phyloP scores from a whole-genome alignment of 2,329 filamentous ascomycete species.

The Mycocentrospora acerina region DNA sequence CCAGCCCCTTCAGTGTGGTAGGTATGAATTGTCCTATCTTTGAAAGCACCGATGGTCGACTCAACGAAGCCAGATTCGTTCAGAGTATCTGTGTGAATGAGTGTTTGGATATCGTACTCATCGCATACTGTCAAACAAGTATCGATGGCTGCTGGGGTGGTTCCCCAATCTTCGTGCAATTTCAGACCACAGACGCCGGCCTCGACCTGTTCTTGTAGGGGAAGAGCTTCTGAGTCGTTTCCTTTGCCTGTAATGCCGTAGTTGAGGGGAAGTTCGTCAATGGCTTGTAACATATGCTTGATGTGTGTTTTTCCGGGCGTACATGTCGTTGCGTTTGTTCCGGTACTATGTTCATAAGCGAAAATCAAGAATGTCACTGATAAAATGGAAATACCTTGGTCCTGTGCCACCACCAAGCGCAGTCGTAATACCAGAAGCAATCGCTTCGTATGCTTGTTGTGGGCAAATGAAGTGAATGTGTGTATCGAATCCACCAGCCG shows the following conservation, averaged over 20 bases:
- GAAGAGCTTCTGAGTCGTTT: constrained; percentile 72
- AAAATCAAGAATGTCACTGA: not conserved
- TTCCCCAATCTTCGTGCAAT: constrained; percentile 95
- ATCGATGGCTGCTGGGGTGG: constrained; percentile 88
- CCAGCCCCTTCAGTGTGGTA: constrained; percentile 97
- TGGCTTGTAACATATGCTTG: constrained; percentile 85
- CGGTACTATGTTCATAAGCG: constrained; percentile 60
- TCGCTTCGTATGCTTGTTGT: constrained; percentile 81
- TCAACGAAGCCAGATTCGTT: constrained; percentile 98
- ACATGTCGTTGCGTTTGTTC: constrained; percentile 89
- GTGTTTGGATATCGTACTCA: constrained; percentile 85
- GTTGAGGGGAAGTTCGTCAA: constrained; percentile 80
- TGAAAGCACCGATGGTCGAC: constrained; percentile 82
- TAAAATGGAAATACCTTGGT: constrained; percentile 71
- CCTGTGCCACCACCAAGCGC: constrained; percentile 90
- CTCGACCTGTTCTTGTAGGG: constrained; percentile 75
- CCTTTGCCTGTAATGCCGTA: constrained; percentile 91
- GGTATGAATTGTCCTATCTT: constrained; percentile 85
- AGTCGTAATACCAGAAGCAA: constrained; percentile 85
- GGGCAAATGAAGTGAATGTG: constrained; percentile 96
- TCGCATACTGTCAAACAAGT: constrained; percentile 79
- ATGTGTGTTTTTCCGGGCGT: constrained; percentile 84
- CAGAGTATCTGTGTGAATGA: constrained; percentile 94
- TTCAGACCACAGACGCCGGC: constrained; percentile 91
- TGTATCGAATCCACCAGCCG: constrained; percentile 83